Evolutionary conservation across 1,284 basidiomycete species (phyloP).

Genomic region (Cutaneotrichosporon sp.): DNA sequence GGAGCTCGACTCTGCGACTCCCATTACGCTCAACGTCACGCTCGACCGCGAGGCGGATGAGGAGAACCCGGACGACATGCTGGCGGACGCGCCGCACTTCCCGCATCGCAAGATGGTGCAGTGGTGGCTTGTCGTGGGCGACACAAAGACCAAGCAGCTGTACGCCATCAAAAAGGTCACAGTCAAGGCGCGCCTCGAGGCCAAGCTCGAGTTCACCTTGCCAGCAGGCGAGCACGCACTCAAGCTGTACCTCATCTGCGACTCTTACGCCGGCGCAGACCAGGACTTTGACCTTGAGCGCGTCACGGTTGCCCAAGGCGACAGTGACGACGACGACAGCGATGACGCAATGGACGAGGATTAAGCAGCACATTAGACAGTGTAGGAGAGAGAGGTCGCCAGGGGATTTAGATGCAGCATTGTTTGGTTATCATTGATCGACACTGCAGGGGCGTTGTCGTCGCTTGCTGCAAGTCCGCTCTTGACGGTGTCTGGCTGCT

Average conservation of each 20-base stretch:
- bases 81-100: conserved; percentile 86
- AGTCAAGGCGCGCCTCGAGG: conserved; percentile 66
- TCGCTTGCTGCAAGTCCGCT: too few species aligned
- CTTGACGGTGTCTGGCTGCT: too few species aligned
- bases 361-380: neutral
- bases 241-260: conserved; percentile 88
- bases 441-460: too few species aligned
- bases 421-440: too few species aligned
- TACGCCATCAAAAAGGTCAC: conserved; percentile 95
- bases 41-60: conserved; percentile 80
- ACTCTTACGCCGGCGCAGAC: conserved; percentile 83
- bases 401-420: too few species aligned
- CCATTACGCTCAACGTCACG: conserved; percentile 73
- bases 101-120: conserved; percentile 85
- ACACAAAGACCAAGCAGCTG: conserved; percentile 61
- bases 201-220: conserved; percentile 83
- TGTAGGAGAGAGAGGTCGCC: too few species aligned
- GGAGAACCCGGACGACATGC: conserved; percentile 63
- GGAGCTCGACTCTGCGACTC: conserved; percentile 73
- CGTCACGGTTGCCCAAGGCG: conserved; percentile 80
- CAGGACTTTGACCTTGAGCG: conserved; percentile 76
- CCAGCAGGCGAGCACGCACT: conserved; percentile 73
- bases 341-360: conserved; percentile 47
- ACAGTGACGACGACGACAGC: conserved; percentile 63
- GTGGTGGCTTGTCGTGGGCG: conserved; percentile 96